phyloP scores from a whole-genome alignment of 192 early-diverging fungal species.

The Backusella westeae region DNA sequence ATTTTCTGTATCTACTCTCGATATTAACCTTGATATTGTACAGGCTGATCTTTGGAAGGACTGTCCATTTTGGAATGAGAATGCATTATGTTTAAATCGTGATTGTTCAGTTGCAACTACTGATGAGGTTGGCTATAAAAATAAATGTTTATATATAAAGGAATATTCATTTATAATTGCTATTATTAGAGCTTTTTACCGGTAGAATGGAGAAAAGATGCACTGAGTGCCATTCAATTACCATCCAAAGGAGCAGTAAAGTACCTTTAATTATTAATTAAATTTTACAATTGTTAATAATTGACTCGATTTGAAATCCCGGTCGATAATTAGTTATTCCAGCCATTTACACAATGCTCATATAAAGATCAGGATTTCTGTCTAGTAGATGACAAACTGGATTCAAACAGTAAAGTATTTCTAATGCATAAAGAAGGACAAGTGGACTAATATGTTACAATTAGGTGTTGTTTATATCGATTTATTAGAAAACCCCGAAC shows the following conservation, averaged over 20 bases:
- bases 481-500: constrained; percentile 89
- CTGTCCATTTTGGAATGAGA: constrained; percentile 89
- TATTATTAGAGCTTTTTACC: constrained; percentile 40
- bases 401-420: constrained; percentile 24
- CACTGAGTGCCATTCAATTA: constrained; percentile 73
- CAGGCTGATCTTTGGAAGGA: constrained; percentile 84
- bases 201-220: constrained; percentile 49
- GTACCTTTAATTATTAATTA: neutral
- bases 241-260: constrained; percentile 53
- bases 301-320: constrained; percentile 7
- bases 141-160: constrained; percentile 27
- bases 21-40: neutral
- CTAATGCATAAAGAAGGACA: no score
- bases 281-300: no score
- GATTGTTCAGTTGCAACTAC: constrained; percentile 85
- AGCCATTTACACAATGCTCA: constrained; percentile 52
- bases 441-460: neutral
- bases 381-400: constrained; percentile 77
- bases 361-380: constrained; percentile 86
- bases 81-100: constrained; percentile 75
- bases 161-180: neutral
- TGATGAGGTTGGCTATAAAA: constrained; percentile 55
- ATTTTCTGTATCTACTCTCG: neutral
- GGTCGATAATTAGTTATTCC: constrained; percentile 44
- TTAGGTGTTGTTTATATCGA: constrained; percentile 84